Percentiles rank a stretch among this genome's conserved stretches.
phyloP scores from a whole-genome alignment of 495 filamentous ascomycete species.

The Aspergillus incahuasiensis region DNA sequence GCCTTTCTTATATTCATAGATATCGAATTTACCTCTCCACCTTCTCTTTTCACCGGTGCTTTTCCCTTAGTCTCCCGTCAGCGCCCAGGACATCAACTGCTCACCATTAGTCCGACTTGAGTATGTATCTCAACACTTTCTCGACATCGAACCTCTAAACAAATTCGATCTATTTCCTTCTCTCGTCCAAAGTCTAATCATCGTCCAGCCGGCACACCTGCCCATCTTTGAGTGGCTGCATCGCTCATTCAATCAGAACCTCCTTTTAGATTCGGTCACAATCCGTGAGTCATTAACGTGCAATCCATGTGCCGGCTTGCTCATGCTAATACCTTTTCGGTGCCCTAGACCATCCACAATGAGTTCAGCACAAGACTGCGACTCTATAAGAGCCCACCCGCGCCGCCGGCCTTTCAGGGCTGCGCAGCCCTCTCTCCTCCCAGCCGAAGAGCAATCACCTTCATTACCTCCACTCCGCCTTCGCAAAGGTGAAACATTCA shows the following conservation, averaged over 20 bases:
- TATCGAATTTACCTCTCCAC: neutral
- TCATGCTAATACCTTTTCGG: constrained; percentile 5
- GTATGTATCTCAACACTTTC: neutral
- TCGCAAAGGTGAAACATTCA: constrained; percentile 50
- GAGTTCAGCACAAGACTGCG: constrained; percentile 4
- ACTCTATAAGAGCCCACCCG: constrained; percentile 16
- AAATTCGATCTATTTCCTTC: neutral
- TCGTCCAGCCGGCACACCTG: neutral
- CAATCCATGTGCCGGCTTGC: neutral
- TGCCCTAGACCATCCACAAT: constrained; percentile 9
- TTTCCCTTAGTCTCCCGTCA: neutral
- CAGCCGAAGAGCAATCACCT: constrained; percentile 17
- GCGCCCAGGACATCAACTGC: neutral
- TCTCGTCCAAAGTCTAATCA: neutral
- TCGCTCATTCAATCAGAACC: constrained; percentile 6
- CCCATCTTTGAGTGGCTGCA: neutral
- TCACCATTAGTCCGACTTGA: neutral
- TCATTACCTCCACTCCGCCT: constrained; percentile 26
- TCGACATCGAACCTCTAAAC: neutral
- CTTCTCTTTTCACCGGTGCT: neutral
- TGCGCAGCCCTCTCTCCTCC: constrained; percentile 24
- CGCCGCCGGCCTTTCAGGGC: constrained; percentile 29
- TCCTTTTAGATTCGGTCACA: constrained; percentile 7
- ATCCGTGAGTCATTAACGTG: constrained; percentile 10
- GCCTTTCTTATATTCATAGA: neutral